A percentile compares a stretch with the other conserved stretches of the same genome.
Evolutionary conservation across 495 filamentous ascomycete genomes (phyloP).

Genomic region (Penicillium arizonense): DNA sequence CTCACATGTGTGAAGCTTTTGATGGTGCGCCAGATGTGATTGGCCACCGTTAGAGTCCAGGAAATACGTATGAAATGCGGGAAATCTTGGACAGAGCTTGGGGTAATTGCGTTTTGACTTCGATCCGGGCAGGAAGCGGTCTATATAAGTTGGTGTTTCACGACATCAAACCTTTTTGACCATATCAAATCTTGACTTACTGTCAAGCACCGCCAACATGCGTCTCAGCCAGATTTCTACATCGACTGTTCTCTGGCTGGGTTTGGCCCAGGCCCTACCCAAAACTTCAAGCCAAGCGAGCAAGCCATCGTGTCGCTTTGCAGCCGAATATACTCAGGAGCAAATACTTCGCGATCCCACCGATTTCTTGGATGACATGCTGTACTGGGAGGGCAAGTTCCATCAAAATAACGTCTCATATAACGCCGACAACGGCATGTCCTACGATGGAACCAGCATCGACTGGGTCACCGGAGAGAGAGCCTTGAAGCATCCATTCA

Average conservation of each 20-base stretch:
- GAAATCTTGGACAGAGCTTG: no score
- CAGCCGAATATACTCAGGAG: conserved; percentile 20
- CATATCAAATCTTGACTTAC: no score
- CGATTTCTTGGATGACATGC: conserved; percentile 24
- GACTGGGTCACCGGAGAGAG: conserved; percentile 29
- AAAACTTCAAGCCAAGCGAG: not conserved
- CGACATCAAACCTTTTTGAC: no score
- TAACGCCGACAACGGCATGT: conserved; percentile 33
- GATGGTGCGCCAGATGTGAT: no score
- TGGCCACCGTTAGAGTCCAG: no score
- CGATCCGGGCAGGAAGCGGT: not conserved
- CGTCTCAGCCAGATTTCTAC: not conserved
- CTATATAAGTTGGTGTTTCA: not conserved
- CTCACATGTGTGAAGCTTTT: no score
- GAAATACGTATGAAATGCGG: no score
- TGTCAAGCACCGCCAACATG: not conserved
- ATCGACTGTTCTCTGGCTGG: not conserved
- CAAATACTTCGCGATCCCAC: conserved; percentile 21
- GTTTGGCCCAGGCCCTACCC: conserved; percentile 2
- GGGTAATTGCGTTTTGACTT: no score
- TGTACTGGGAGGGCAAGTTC: conserved; percentile 37
- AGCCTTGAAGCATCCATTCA: conserved; percentile 31
- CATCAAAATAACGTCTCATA: conserved; percentile 33
- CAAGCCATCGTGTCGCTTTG: conserved; percentile 29
- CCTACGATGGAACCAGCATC: conserved; percentile 35